Base-by-base conservation (phyloP, 2,329 filamentous ascomycete species). In the Cladosporium sp. region DNA sequence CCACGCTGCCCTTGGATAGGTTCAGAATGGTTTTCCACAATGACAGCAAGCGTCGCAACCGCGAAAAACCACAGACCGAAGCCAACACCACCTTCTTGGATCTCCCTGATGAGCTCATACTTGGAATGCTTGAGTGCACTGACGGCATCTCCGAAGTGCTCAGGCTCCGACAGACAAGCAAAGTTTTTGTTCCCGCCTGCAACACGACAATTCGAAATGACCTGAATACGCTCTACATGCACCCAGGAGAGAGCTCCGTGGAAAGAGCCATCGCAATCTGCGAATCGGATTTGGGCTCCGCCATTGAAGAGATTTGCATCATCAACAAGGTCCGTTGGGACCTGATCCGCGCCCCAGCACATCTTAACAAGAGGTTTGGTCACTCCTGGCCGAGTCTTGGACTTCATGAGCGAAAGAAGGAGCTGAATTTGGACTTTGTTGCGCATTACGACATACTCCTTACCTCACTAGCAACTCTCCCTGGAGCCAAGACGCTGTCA, bases 221-320 rank as follows among this genome's bases (percentile, higher is more conserved):
- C 5, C 36, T 66, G 21, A 67, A 63, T n/a, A 43, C 39, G 3
- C 65, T 71, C 5, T 71, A 71, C 62, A 36, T 71, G 10, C 67
- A 69, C 23, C 69, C 67, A 2, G 63, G 62, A 6, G 5, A 21
- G 5, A 39, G 14, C 7, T 64, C 67, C 8, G n/a, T 70, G 3
- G 39, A 46, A 3, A 30, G 32, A 18, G 65, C 64, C 1, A 34
- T 65, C 10, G 39, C 58, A 1, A 66, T 70, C 32, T 70, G 67
- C 60, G 66, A 70, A 43, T 63, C 69, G 2, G 46, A 62, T 3
- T 51, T 68, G 30, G 51, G 49, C 54, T 48, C 32, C 28, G 34
- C 62, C 0, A 65, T 70, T 25, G 57, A 68, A 30, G 68, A 70
- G 51, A 30, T 70, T 23, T 59, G 65, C n/a, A 30, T 70, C 5